Percentiles rank a stretch among this genome's conserved stretches.
Conservation (phyloP, 2,329 filamentous ascomycete species). For the Gaeumannomyces tritici region DNA sequence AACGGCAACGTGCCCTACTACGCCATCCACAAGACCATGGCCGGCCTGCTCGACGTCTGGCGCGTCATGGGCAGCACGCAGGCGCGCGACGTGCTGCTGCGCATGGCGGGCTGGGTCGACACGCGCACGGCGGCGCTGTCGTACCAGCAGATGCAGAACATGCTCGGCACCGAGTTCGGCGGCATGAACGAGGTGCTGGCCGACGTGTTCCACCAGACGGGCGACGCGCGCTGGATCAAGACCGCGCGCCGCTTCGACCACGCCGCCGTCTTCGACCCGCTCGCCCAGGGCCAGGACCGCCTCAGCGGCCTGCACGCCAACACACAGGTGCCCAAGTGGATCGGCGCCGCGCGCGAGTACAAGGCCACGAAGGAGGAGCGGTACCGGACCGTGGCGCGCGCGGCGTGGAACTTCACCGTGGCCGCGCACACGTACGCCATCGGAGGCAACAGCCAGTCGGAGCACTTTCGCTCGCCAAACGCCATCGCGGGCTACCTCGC, state of each 20-base stretch:
- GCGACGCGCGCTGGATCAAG: constrained; percentile 33
- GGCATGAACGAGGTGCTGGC: constrained; percentile 44
- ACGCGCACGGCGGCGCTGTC: constrained; percentile 30
- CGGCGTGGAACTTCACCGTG: constrained; percentile 38
- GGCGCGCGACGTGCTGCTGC: constrained; percentile 32
- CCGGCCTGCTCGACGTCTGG: constrained; percentile 40
- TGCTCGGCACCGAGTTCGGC: constrained; percentile 40
- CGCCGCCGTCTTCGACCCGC: constrained; percentile 32
- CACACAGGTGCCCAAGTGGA: constrained; percentile 44
- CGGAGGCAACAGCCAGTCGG: constrained; percentile 41
- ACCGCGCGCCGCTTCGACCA: constrained; percentile 41
- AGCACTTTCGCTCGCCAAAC: constrained; percentile 38
- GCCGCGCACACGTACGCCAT: constrained; percentile 40
- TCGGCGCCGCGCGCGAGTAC: constrained; percentile 37
- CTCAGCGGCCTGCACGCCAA: constrained; percentile 41
- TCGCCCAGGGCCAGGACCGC: constrained; percentile 32
- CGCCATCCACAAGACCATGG: constrained; percentile 42
- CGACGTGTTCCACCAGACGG: constrained; percentile 35
- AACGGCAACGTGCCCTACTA: constrained; percentile 46
- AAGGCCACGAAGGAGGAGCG: constrained; percentile 32
- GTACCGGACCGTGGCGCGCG: constrained; percentile 37
- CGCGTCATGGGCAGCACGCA: constrained; percentile 29
- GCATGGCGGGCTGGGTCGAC: constrained; percentile 38
- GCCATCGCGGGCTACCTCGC: constrained; percentile 33
- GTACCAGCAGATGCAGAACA: constrained; percentile 33